Conservation (phyloP, 176 grass and related monocot genomes). For the Oryza longistaminata region DNA sequence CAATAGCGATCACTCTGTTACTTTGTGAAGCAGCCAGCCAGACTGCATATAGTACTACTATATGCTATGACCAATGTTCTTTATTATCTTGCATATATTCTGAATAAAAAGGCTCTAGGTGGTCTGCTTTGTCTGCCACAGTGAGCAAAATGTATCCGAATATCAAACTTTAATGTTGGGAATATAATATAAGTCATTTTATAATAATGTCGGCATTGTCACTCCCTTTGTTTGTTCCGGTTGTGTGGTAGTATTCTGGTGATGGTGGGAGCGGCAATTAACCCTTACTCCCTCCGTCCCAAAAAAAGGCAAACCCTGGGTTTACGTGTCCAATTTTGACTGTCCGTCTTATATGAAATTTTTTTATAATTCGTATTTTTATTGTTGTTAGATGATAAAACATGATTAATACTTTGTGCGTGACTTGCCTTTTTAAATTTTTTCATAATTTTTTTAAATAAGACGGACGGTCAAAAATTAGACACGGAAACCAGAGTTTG, state of each 20-base stretch:
- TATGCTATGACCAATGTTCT: not conserved
- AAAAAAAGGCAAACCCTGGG: too few species aligned
- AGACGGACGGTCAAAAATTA: too few species aligned
- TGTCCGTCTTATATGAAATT: too few species aligned
- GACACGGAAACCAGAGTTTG: too few species aligned
- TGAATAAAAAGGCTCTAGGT: constrained; percentile 35
- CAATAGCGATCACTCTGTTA: not conserved
- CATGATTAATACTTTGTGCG: too few species aligned
- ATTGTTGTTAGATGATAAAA: too few species aligned
- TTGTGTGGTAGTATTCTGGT: not conserved
- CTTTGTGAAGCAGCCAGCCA: constrained; percentile 43
- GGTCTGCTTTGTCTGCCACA: constrained; percentile 40
- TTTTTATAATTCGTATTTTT: too few species aligned
- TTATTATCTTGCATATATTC: not conserved
- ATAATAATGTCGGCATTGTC: not conserved
- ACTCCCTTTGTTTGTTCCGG: not conserved
- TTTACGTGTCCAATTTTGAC: too few species aligned
- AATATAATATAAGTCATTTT: not conserved
- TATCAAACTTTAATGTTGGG: not conserved
- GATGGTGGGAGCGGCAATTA: too few species aligned
- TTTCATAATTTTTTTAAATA: too few species aligned
- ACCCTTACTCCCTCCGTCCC: too few species aligned
- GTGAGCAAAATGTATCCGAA: constrained; percentile 12
- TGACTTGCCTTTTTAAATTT: too few species aligned
- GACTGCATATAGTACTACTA: not conserved